Base-by-base conservation (phyloP, 2,329 filamentous ascomycete genomes). In the Penicillium sclerotigenum region DNA sequence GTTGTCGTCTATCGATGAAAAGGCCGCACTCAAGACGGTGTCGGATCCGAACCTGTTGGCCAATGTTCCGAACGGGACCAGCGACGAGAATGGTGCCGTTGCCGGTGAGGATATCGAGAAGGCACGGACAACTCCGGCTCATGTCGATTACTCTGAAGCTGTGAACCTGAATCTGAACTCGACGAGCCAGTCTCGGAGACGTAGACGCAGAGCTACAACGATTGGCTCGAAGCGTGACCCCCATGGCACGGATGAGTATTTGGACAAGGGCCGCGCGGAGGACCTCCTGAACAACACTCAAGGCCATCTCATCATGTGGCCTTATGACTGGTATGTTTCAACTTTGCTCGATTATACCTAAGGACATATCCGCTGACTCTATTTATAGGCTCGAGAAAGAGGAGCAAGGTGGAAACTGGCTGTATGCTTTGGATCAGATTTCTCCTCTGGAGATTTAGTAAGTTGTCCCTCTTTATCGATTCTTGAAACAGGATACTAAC, bases 391-490 rank as follows among this genome's bases (percentile, higher is more conserved):
- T 96, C 52, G 84, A 89, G 65, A 89, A 87, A 54, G 94, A 97
- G 76, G 94, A 97, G 78, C 85, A 87, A 68, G 92, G 91, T 63
- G 90, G 91, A 54, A 96, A 97, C 71, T 99, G 94, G 94, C 83
- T 97, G 60, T 97, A 96, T 76, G 91, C 93, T 70, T 90, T 97
- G 54, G 94, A 99, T 73, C 88, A 95, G 73, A 87, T 99, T 71
- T 95, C 94, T 66, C 94, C 94, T 54, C 80, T 99, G 75, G 91
- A 97, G 77, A 97, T 99, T 68, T 99, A 99, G 74, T 76, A 71
- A 68, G 75, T 70, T 48, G 14, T 16, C 6, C 10, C 13, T 29
- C 9, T 14, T 31, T n/a, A 13, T 18, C 29, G 37, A 2, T 9
- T 13, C 24, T 11, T 34, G 20, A 31, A 31, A 18, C n/a, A 36